Percentiles rank a stretch among this genome's conserved stretches.
These are phyloP conservation scores for Cryptosporidium bovis DNA, from an alignment of 169 alveolate genomes.

Conservation along the genomic window DNA sequence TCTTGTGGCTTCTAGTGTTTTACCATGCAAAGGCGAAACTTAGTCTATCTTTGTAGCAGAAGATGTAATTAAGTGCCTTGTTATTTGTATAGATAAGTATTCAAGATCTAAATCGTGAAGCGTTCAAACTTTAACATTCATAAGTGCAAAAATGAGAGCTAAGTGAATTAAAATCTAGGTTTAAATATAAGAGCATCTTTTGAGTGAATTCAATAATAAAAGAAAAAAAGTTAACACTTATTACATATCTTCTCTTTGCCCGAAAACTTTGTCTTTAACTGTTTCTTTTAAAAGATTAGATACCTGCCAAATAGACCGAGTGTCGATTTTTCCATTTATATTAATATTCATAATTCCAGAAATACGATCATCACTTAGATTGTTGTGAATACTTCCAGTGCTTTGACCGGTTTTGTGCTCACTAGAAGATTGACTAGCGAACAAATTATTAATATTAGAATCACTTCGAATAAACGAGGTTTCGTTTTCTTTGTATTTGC, in stretches of 20 bases:
- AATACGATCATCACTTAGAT: background rate
- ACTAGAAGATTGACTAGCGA: background rate
- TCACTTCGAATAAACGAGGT: background rate
- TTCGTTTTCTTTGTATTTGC: background rate
- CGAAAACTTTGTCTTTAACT: conserved; percentile 69
- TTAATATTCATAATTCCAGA: background rate
- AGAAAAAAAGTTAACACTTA: background rate
- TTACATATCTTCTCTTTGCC: background rate
- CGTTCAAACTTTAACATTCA: too few relatives aligned
- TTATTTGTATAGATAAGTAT: too few relatives aligned
- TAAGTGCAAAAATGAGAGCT: too few relatives aligned
- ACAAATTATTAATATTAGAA: background rate
- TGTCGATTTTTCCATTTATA: conserved; percentile 33
- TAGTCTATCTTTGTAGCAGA: too few relatives aligned
- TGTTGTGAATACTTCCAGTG: background rate
- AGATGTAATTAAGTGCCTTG: too few relatives aligned
- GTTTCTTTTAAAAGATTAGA: conserved; percentile 70
- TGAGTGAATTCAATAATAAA: background rate
- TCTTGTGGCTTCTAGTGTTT: too few relatives aligned
- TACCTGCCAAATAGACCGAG: conserved; percentile 63
- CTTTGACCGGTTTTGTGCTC: background rate
- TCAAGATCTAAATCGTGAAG: too few relatives aligned
- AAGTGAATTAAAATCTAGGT: too few relatives aligned
- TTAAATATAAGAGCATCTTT: too few relatives aligned
- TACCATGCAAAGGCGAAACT: too few relatives aligned